Percentiles rank a stretch among this genome's conserved stretches.
Conservation (phyloP, 805 yeast genomes). For the Candida maris region DNA sequence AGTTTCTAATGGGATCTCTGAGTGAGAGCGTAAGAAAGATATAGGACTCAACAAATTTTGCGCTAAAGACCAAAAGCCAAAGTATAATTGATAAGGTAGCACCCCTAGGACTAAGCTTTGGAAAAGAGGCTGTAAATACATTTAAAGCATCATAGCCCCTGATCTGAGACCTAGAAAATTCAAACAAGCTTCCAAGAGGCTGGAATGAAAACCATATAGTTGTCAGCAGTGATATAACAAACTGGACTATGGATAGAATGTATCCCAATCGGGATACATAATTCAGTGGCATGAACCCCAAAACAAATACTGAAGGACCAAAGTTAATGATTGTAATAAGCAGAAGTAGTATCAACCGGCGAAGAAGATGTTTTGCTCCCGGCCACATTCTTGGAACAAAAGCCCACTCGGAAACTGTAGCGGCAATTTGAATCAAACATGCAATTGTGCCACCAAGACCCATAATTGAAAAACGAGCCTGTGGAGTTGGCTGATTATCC, state of each 20-base stretch:
- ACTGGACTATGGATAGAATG: slow-evolving; percentile 39
- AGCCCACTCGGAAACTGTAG: slow-evolving; percentile 39
- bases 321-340: slow-evolving; percentile 33
- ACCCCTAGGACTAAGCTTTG: slow-evolving; percentile 37
- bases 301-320: slow-evolving; percentile 40
- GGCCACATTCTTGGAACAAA: slow-evolving; percentile 49
- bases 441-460: slow-evolving; percentile 46
- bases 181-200: slow-evolving; percentile 34
- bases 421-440: slow-evolving; percentile 38
- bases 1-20: slow-evolving; percentile 48
- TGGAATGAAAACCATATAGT: slow-evolving; percentile 41
- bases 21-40: slow-evolving; percentile 50
- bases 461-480: slow-evolving; percentile 40
- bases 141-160: slow-evolving; percentile 34
- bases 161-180: slow-evolving; percentile 19
- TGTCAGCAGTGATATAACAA: slow-evolving; percentile 39
- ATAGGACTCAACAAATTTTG: slow-evolving; percentile 52
- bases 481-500: slow-evolving; percentile 44
- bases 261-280: slow-evolving; percentile 34
- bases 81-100: slow-evolving; percentile 39
- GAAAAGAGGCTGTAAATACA: slow-evolving; percentile 42
- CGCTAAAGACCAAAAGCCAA: slow-evolving; percentile 46
- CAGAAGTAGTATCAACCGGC: slow-evolving; percentile 33
- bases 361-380: slow-evolving; percentile 38
- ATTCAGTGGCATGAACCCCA: slow-evolving; percentile 36